Evolutionary conservation across 192 early-diverging fungal genomes (phyloP).

Genomic region (Entomortierella chlamydospora): DNA sequence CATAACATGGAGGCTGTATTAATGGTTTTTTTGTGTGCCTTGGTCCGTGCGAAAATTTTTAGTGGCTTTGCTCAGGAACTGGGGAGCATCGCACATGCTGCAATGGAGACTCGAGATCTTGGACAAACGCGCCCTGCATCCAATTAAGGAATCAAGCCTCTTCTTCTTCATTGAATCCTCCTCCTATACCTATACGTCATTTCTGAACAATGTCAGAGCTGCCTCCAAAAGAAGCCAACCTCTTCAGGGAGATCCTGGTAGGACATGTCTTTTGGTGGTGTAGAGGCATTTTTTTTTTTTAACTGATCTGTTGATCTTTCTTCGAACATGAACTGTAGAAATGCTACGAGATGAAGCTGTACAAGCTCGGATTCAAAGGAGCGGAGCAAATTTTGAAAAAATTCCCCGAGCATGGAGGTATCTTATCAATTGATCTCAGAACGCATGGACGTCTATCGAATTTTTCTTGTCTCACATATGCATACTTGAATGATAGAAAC

Average conservation of each 20-base stretch:
- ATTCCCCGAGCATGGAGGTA: conserved; percentile 91
- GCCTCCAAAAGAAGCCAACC: conserved; percentile 75
- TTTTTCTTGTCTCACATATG: background rate
- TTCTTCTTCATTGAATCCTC: background rate
- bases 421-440: background rate
- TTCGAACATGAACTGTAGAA: conserved; percentile 59
- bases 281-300: background rate
- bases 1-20: too few relatives aligned
- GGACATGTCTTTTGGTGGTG: background rate
- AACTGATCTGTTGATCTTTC: too few relatives aligned
- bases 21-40: too few relatives aligned
- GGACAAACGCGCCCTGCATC: background rate
- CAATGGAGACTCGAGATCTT: background rate
- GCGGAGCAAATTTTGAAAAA: conserved; percentile 95
- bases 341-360: conserved; percentile 93
- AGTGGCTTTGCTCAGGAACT: background rate
- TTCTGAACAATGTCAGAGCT: conserved; percentile 58
- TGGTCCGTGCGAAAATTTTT: background rate
- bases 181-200: background rate
- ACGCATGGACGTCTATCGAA: too few relatives aligned
- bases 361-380: conserved; percentile 92
- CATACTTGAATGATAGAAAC: conserved; percentile 79
- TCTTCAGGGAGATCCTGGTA: conserved; percentile 79
- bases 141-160: background rate
- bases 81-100: too few relatives aligned